Conservation (phyloP, 169 alveolate species). For the Plasmodium falciparum region DNA sequence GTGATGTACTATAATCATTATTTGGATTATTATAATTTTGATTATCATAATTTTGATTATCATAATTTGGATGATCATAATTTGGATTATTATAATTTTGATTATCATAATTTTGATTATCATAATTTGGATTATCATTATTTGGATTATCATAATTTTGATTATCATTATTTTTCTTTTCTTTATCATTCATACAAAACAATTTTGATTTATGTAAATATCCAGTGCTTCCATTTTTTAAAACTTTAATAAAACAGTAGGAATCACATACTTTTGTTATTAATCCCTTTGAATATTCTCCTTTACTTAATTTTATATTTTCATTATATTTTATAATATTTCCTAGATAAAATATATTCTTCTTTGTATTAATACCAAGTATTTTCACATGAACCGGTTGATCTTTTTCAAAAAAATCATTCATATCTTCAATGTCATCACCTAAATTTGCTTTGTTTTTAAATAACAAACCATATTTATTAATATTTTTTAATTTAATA, state of each 20-base stretch:
- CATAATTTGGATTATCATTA: too few relatives aligned
- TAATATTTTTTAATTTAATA: slow-evolving; percentile 5
- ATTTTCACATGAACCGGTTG: slow-evolving; percentile 44
- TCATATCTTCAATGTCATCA: slow-evolving; percentile 42
- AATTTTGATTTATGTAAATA: slow-evolving; percentile 46
- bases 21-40: neutral
- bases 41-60: too few relatives aligned
- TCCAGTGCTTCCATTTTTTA: slow-evolving; percentile 64
- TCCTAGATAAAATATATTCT: slow-evolving; percentile 22
- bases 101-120: too few relatives aligned
- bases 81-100: too few relatives aligned
- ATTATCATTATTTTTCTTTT: neutral
- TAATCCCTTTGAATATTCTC: slow-evolving; percentile 53
- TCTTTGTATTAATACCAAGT: slow-evolving; percentile 39
- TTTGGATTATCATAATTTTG: too few relatives aligned
- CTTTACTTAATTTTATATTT: slow-evolving; percentile 21
- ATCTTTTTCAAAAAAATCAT: slow-evolving; percentile 17
- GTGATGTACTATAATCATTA: neutral
- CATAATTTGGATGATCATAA: too few relatives aligned
- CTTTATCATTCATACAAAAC: neutral
- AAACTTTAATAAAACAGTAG: slow-evolving; percentile 38
- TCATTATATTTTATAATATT: slow-evolving; percentile 51
- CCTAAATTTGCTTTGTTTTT: slow-evolving; percentile 59
- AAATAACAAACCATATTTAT: slow-evolving; percentile 43
- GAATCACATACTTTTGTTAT: slow-evolving; percentile 64